Conservation (phyloP, 345 rosid genomes). For the Raphanus raphanistrum region DNA sequence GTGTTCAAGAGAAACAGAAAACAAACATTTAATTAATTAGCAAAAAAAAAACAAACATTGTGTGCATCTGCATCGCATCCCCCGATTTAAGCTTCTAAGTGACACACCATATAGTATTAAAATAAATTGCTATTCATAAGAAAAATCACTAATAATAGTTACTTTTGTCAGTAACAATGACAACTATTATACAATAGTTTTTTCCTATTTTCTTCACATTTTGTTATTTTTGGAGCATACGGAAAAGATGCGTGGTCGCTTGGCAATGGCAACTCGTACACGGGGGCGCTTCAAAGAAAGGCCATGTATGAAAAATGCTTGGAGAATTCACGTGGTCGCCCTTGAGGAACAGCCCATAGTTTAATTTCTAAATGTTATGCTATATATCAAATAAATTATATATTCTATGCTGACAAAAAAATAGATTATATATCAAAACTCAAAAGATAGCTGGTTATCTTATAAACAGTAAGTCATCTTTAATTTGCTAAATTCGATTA, state of each 20-base stretch:
- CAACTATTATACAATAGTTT: not conserved
- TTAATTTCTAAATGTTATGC: too few relatives aligned
- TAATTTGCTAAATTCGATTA: not conserved
- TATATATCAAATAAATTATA: too few relatives aligned
- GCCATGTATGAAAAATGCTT: constrained; percentile 5
- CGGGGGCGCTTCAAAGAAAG: not conserved
- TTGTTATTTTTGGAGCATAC: constrained; percentile 27
- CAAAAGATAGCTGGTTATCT: not conserved
- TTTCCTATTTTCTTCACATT: not conserved
- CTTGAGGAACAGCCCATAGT: constrained; percentile 15
- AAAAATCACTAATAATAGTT: not conserved
- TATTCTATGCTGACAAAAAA: too few relatives aligned
- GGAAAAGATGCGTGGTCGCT: constrained; percentile 39
- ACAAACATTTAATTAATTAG: too few relatives aligned
- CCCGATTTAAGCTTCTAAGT: constrained; percentile 14
- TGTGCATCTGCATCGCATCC: constrained; percentile 11
- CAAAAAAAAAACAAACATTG: not conserved
- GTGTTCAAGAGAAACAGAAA: too few relatives aligned
- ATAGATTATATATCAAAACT: too few relatives aligned
- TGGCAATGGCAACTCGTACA: constrained; percentile 25
- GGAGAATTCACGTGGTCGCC: constrained; percentile 36
- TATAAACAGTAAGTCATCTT: not conserved
- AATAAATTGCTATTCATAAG: not conserved
- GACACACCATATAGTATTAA: not conserved
- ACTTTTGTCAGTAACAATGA: not conserved